Base-by-base conservation (phyloP, 1,284 basidiomycete genomes). In the Chondrostereum purpureum region DNA sequence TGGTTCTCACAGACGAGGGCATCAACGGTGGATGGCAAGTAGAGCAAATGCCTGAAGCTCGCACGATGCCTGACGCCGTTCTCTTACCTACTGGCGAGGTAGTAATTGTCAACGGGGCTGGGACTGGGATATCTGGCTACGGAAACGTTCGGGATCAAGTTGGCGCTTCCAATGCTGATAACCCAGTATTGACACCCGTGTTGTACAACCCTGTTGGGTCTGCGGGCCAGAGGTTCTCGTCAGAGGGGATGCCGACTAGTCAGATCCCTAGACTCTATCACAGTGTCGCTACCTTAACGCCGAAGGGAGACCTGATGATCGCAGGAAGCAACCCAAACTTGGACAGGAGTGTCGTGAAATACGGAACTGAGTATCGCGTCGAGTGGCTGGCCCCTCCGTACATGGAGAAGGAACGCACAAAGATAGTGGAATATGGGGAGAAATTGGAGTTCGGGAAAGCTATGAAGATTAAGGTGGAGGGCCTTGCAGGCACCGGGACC, bases 261-360 rank as follows among this genome's bases (percentile, higher is more conserved):
- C 54, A 68, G 27, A 90, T 91, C 51, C 82, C 91, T 20, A 70
- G 91, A 45, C 59, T 94, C 59, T 94, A 94, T 60, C 91, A 94
- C 54, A 88, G 84, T 11, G 77, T 83, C 0, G 84, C 85, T 39
- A 85, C 80, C 17, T 62, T 88, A 53, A 82, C 82, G 13, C 86
- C 85, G 8, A 65, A 67, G 39, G 88, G 82, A 5, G 72, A 75
- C 42, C 63, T 91, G 44, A 79, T 89, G 78, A 77, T 92, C 49
- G 80, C 85, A 14, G 89, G 88, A 5, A 87, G 84, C 47, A 92
- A 91, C 59, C 89, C 89, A 13, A 92, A 92, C 59, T 59, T 86
- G 46, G 87, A 88, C 59, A 67, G 84, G 37, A 86, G 80, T 51
- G 83, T 79, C 51, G 55, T 74, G 34, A 67, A 68, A 55, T 90